Conservation (phyloP, 768 basidiomycete species). For the Podaxis carcinomalis region DNA sequence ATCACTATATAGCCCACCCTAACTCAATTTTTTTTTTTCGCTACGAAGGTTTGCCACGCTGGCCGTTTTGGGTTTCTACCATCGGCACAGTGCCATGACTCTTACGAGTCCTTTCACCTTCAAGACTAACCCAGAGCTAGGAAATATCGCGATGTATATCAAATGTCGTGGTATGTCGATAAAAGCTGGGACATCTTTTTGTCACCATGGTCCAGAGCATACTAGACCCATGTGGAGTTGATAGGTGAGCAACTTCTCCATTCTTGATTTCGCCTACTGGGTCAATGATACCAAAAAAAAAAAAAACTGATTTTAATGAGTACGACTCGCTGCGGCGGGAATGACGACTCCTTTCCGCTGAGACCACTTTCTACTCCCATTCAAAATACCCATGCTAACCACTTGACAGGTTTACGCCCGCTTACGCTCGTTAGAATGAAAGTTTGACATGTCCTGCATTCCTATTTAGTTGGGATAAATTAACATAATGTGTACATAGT, state of each 20-base stretch:
- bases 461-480: background rate
- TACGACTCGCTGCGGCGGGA: conserved; percentile 31
- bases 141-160: conserved; percentile 40
- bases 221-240: background rate
- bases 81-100: conserved; percentile 47
- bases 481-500: background rate
- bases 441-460: background rate
- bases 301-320: conserved; percentile 51
- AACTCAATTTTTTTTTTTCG: conserved; percentile 12
- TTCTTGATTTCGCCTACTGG: conserved; percentile 7
- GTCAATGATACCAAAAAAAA: conserved; percentile 37
- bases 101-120: conserved; percentile 32
- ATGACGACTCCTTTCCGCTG: conserved; percentile 34
- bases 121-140: conserved; percentile 42
- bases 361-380: conserved; percentile 19
- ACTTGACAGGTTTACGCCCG: background rate
- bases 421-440: background rate
- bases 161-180: conserved; percentile 43
- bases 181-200: conserved; percentile 34
- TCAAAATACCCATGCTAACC: background rate
- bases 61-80: conserved; percentile 36
- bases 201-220: background rate
- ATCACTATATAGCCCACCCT: conserved; percentile 16
- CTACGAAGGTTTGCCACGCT: conserved; percentile 45
- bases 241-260: conserved; percentile 22